Percentiles rank a stretch among this genome's conserved stretches.
These are phyloP conservation scores for Elongisporangium senticosum DNA, from an alignment of 352 stramenopile genomes.

Conservation along the genomic window DNA sequence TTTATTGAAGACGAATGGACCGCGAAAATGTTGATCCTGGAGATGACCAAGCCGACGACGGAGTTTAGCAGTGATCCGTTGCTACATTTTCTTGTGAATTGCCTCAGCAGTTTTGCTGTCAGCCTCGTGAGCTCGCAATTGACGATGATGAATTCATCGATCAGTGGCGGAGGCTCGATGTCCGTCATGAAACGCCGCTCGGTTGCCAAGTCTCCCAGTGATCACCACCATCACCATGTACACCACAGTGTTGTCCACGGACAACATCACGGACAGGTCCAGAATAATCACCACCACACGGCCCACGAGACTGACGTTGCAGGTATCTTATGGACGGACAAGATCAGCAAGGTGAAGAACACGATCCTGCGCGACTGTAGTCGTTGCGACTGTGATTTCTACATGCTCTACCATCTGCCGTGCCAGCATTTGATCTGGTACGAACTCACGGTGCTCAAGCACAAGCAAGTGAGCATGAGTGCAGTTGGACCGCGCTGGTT, in stretches of 20 bases:
- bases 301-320: constrained; percentile 20
- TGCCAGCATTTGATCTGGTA: constrained; percentile 77
- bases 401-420: constrained; percentile 51
- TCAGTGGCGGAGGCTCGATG: constrained; percentile 13
- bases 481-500: constrained; percentile 59
- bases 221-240: background rate
- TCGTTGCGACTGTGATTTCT: constrained; percentile 64
- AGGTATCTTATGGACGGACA: constrained; percentile 36
- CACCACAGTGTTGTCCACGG: constrained; percentile 2
- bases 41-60: constrained; percentile 65
- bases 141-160: constrained; percentile 31
- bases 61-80: constrained; percentile 49
- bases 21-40: constrained; percentile 65
- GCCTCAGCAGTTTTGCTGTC: constrained; percentile 61
- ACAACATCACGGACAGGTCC: background rate
- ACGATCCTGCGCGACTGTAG: constrained; percentile 54
- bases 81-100: constrained; percentile 66
- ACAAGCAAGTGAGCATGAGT: constrained; percentile 59
- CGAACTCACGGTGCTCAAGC: constrained; percentile 53
- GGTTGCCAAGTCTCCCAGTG: background rate
- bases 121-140: constrained; percentile 55
- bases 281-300: constrained; percentile 1
- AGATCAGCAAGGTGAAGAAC: constrained; percentile 51
- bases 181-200: constrained; percentile 20
- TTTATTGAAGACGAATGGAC: constrained; percentile 70